Percentiles rank a stretch among this genome's conserved stretches.
Conservation (phyloP, 805 yeast genomes). For the Lachancea waltii region DNA sequence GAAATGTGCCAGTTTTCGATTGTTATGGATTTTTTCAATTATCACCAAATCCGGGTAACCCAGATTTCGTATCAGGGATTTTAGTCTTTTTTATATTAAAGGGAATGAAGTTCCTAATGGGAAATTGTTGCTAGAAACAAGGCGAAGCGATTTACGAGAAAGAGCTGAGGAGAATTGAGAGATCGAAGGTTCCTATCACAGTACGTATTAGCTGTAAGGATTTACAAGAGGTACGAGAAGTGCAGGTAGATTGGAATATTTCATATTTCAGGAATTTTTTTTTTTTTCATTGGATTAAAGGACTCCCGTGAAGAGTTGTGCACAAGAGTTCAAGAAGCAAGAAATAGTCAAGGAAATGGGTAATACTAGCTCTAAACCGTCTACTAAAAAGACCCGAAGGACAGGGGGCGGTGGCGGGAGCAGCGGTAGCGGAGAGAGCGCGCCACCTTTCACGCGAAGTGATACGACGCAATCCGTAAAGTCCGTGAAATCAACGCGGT, state of each 20-base stretch:
- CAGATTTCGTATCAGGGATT: neutral
- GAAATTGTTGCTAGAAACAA: neutral
- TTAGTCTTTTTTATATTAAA: neutral
- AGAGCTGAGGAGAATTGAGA: too few species aligned
- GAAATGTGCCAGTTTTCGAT: neutral
- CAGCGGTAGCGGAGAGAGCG: slow-evolving; percentile 10
- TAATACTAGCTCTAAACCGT: slow-evolving; percentile 42
- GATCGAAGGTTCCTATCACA: too few species aligned
- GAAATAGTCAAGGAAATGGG: slow-evolving; percentile 37
- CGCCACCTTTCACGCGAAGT: slow-evolving; percentile 45
- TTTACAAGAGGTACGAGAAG: too few species aligned
- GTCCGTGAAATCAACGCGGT: slow-evolving; percentile 42
- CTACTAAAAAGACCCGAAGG: slow-evolving; percentile 12
- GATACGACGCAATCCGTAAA: slow-evolving; percentile 48
- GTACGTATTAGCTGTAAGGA: too few species aligned
- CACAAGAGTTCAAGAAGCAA: too few species aligned
- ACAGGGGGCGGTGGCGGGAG: too few species aligned
- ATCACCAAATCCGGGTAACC: neutral
- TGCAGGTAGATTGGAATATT: too few species aligned
- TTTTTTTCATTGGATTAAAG: neutral
- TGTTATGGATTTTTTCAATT: neutral
- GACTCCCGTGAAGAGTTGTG: too few species aligned
- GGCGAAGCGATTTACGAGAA: too few species aligned
- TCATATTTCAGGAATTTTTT: neutral
- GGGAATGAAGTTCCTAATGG: neutral